Percentiles rank a stretch among this genome's conserved stretches.
Conservation (phyloP, 495 filamentous ascomycete genomes). For the Immersiella caudata region DNA sequence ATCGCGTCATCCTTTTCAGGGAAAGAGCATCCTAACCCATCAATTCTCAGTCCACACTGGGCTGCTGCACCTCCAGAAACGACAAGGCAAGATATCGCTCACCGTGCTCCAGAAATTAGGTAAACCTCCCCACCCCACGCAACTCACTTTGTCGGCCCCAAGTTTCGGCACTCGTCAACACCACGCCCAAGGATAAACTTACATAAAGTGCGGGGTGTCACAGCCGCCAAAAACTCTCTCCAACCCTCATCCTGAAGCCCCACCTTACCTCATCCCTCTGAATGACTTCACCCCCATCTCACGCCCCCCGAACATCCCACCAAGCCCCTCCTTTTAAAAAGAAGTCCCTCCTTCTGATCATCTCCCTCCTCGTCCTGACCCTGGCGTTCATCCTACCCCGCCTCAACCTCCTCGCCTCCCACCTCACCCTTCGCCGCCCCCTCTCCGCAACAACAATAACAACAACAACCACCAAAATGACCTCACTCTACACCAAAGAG, state of each 20-base stretch:
- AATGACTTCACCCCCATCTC: constrained; percentile 2
- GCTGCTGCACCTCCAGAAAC: too few relatives aligned
- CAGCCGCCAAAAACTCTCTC: not conserved
- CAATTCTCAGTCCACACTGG: too few relatives aligned
- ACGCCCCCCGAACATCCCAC: not conserved
- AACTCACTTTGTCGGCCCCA: too few relatives aligned
- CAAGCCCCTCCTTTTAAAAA: constrained; percentile 6
- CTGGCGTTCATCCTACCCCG: constrained; percentile 31
- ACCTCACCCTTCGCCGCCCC: constrained; percentile 12
- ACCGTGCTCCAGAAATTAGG: too few relatives aligned
- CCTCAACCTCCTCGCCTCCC: constrained; percentile 28
- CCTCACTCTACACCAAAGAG: constrained; percentile 68
- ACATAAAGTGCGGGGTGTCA: not conserved
- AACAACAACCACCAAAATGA: constrained; percentile 21
- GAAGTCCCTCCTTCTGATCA: constrained; percentile 18
- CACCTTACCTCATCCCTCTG: not conserved
- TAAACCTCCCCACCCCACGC: too few relatives aligned
- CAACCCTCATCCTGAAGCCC: not conserved
- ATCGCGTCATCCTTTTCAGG: too few relatives aligned
- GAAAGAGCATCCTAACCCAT: too few relatives aligned
- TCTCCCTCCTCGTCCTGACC: constrained; percentile 29
- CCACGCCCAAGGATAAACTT: not conserved
- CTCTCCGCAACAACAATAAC: not conserved
- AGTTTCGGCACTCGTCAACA: not conserved
- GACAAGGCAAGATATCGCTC: too few relatives aligned